phyloP scores from a whole-genome alignment of 1,284 basidiomycete species.

The Ustilago xerochloae region DNA sequence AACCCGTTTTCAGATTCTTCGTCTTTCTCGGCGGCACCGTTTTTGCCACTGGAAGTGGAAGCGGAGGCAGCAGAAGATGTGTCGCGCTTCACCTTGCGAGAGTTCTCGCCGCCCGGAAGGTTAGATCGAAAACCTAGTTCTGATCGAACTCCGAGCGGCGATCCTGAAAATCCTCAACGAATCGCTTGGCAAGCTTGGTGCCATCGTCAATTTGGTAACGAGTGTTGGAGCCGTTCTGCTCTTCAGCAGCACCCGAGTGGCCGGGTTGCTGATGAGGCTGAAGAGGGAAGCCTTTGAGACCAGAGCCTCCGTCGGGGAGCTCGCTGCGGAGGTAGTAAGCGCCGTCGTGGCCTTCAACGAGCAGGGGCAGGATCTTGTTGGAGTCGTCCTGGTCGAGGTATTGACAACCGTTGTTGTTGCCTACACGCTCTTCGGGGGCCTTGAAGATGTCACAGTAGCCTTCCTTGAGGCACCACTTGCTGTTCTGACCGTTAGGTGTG shows the following conservation, averaged over 20 bases:
- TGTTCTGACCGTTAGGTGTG: not conserved
- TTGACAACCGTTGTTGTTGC: not conserved
- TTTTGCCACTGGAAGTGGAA: no score
- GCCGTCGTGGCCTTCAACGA: no score
- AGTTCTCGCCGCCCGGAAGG: not conserved
- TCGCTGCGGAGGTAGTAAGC: no score
- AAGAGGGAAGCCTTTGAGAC: no score
- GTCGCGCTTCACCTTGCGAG: conserved; percentile 1
- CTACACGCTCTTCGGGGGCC: not conserved
- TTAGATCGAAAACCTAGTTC: no score
- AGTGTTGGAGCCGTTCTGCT: no score
- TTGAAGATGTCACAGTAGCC: conserved; percentile 27
- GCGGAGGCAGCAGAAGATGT: not conserved
- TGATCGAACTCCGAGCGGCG: no score
- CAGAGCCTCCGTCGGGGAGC: no score
- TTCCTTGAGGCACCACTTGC: not conserved
- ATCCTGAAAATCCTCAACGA: not conserved
- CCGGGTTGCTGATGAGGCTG: no score
- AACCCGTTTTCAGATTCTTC: not conserved
- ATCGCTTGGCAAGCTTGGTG: no score
- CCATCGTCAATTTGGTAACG: not conserved
- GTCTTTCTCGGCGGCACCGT: not conserved
- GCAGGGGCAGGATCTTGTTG: not conserved
- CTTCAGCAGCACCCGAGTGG: no score
- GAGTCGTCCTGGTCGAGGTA: not conserved